Evolutionary conservation across 345 rosid genomes (phyloP), one percentile per base, ranked within the genome.

Genomic region (Eucalyptus cladocalyx): DNA sequence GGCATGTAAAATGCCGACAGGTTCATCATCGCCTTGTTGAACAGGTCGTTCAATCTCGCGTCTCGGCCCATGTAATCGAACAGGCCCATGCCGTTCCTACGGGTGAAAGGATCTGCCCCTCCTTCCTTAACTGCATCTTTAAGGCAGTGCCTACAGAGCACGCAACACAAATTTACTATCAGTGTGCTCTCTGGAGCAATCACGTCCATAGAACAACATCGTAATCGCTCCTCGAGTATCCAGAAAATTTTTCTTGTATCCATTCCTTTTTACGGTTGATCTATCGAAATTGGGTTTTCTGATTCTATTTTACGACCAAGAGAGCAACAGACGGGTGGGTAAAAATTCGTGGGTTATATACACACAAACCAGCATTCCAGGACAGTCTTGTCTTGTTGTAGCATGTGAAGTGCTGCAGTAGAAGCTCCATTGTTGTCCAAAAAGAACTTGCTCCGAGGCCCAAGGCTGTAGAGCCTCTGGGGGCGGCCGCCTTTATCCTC

Each of bases 271-370:
- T 67, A 8, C 37, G 23, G 72, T 67, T 15, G 80, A 16, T 18
- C 40, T n/a, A 32, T 67, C 1, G 11, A 67, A n/a, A 67, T 67
- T 4, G 40, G 10, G 23, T n/a, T 67, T 65, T 16, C 40, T 0
- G 5, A n/a, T 67, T 67, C 80, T n/a, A 67, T 32, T 65, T 67
- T 32, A 67, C 80, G 37, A n/a, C 23, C 40, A 32, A 16, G 40
- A 67, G 34, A 67, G 17, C 91, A 95, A 18, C 87, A 89, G 6
- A 94, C 90, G 9, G 89, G 80, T 14, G 94, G 94, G 49, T 92
- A 14, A 32, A n/a, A n/a, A n/a, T n/a, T 67, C 21, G 21, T 1
- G 76, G 40, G 40, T 67, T 32, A n/a, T 67, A 16, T 15, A 16
- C 11, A n/a, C 40, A n/a, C 76, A 15, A 67, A 67, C 76, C 76